phyloP scores from a whole-genome alignment of 371 early-diverging fungal species.

The Mortierella sp. region DNA sequence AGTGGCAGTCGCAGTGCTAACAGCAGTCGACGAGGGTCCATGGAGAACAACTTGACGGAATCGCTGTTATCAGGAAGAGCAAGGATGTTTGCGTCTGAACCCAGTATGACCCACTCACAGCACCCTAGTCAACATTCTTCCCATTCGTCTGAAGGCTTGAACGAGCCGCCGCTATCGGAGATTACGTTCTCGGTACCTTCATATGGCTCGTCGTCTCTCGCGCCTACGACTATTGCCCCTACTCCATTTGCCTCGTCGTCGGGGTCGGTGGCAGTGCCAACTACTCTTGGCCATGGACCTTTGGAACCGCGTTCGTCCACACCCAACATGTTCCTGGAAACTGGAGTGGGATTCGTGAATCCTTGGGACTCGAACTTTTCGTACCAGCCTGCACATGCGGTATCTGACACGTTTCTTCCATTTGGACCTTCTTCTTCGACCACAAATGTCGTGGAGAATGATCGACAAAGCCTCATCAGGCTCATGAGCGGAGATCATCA shows the following conservation, averaged over 20 bases:
- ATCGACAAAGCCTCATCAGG: conserved; percentile 26
- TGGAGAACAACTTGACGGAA: conserved; percentile 48
- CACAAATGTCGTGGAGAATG: conserved; percentile 7
- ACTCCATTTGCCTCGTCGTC: no score
- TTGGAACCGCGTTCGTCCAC: conserved; percentile 3
- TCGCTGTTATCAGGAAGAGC: conserved; percentile 39
- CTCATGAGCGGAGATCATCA: conserved; percentile 32
- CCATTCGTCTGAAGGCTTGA: background rate
- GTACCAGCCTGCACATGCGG: conserved; percentile 11
- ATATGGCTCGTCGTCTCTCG: conserved; percentile 6
- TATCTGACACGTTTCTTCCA: conserved; percentile 30
- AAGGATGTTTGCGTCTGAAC: conserved; percentile 34
- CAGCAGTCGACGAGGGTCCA: conserved; percentile 40
- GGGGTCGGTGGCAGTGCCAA: no score
- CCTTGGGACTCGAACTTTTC: conserved; percentile 39
- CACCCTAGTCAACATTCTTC: conserved; percentile 1
- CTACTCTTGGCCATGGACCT: conserved; percentile 2
- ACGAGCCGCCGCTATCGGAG: background rate
- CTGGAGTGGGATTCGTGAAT: conserved; percentile 31
- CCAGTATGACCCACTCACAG: conserved; percentile 1
- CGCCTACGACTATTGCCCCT: no score
- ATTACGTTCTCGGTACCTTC: conserved; percentile 6
- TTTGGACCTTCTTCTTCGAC: conserved; percentile 12
- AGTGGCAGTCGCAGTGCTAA: conserved; percentile 44
- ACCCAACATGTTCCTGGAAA: background rate